Conservation (phyloP, 2,329 filamentous ascomycete genomes). For the Cladosporium sp. region DNA sequence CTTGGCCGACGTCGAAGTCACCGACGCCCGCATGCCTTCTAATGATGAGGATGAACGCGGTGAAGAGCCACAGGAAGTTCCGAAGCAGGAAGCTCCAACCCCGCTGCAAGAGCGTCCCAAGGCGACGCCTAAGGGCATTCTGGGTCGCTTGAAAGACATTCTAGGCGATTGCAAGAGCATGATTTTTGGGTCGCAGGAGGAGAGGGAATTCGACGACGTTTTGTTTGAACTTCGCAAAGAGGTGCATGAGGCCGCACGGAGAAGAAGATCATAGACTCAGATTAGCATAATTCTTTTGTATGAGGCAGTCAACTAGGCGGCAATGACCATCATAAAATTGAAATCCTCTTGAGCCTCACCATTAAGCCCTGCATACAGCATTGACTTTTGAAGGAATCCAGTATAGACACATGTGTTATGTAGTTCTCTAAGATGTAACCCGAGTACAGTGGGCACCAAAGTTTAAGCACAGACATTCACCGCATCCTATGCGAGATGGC, state of each 20-base stretch:
- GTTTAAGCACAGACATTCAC: no score
- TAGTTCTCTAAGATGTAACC: no score
- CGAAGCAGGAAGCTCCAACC: background rate
- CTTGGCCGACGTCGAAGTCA: background rate
- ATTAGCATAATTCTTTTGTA: no score
- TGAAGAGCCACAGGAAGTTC: background rate
- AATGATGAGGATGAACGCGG: constrained; percentile 4
- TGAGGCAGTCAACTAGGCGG: no score
- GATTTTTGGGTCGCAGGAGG: constrained; percentile 59
- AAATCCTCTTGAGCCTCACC: no score
- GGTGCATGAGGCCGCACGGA: constrained; percentile 62
- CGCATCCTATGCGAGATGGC: no score
- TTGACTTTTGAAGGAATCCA: no score
- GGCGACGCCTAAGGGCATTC: constrained; percentile 45
- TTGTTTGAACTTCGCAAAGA: constrained; percentile 74
- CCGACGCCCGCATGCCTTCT: background rate
- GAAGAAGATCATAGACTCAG: background rate
- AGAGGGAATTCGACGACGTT: constrained; percentile 70
- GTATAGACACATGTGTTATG: no score
- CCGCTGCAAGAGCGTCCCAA: constrained; percentile 14
- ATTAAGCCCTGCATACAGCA: no score
- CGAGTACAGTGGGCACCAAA: no score
- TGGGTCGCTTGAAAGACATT: constrained; percentile 51
- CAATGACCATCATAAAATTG: no score
- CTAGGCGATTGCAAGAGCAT: constrained; percentile 58